A percentile compares a stretch with the other conserved stretches of the same genome.
Evolutionary conservation across 352 stramenopile species (phyloP).

Genomic region (Thalassiosira hispida): DNA sequence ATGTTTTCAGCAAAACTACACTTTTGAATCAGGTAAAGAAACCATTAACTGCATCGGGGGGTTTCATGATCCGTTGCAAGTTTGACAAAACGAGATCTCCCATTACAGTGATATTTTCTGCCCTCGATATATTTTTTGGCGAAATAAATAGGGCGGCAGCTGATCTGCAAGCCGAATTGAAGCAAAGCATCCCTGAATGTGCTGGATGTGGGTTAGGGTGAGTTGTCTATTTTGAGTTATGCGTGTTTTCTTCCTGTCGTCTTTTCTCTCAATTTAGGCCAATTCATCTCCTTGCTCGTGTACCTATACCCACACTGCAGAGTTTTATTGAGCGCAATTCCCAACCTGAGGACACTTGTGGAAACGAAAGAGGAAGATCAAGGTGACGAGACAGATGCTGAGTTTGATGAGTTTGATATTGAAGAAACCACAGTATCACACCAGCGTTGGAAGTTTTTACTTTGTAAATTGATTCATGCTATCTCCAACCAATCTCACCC

Average conservation of each 20-base stretch:
- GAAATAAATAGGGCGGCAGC: neutral
- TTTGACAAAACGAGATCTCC: conserved; percentile 14
- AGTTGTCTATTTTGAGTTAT: neutral
- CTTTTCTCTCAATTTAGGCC: neutral
- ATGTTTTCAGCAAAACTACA: conserved; percentile 21
- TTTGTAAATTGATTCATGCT: conserved; percentile 36
- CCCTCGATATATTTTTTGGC: conserved; percentile 24
- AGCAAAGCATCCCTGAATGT: neutral
- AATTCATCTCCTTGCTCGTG: neutral
- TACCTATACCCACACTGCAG: neutral
- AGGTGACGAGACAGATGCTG: neutral
- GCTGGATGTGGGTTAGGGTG: conserved; percentile 10
- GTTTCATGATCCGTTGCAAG: conserved; percentile 30
- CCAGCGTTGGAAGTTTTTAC: conserved; percentile 27
- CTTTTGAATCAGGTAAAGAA: conserved; percentile 33
- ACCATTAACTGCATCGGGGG: conserved; percentile 12
- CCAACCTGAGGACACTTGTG: conserved; percentile 19
- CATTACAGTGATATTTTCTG: conserved; percentile 22
- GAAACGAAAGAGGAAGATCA: neutral
- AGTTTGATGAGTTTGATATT: neutral
- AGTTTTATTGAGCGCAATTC: conserved; percentile 23
- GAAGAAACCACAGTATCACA: neutral
- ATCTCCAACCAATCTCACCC: conserved; percentile 9
- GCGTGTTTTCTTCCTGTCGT: neutral
- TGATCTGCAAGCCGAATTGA: conserved; percentile 3